These are phyloP conservation scores for Chlamydomonas urium DNA, from an alignment of 139 green algal genomes.

Conservation along the genomic window DNA sequence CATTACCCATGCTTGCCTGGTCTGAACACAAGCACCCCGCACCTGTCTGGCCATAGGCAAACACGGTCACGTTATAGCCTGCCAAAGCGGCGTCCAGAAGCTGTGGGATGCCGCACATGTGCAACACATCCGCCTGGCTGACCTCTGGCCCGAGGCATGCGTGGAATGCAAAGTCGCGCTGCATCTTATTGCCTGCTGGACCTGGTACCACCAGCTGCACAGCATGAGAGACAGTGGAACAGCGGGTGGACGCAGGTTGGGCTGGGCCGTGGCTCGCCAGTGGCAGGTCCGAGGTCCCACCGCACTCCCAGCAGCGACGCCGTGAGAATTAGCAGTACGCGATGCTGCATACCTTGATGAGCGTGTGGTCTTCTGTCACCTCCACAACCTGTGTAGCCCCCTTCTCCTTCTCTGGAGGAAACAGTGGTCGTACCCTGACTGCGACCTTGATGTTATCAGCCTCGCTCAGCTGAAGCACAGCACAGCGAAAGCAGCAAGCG, in stretches of 20 bases:
- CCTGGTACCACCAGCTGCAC: constrained; percentile 52
- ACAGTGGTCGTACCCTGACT: constrained; percentile 54
- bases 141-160: constrained; percentile 57
- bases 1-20: too few species aligned
- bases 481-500: background rate
- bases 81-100: constrained; percentile 79
- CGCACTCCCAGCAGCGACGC: background rate
- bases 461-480: constrained; percentile 26
- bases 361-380: constrained; percentile 35
- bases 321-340: background rate
- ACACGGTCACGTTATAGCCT: constrained; percentile 77
- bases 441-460: constrained; percentile 68
- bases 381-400: constrained; percentile 36
- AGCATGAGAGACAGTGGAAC: too few species aligned
- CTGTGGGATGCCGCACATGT: constrained; percentile 58
- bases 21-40: too few species aligned
- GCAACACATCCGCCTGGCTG: constrained; percentile 55
- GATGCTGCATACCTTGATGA: constrained; percentile 44
- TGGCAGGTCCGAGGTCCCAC: background rate
- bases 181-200: constrained; percentile 48
- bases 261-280: background rate
- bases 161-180: constrained; percentile 61
- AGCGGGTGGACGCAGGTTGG: too few species aligned
- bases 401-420: constrained; percentile 34
- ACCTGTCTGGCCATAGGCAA: constrained; percentile 59